Conservation (phyloP, 2,329 filamentous ascomycete genomes). For the Aspergillus eucalypticola region DNA sequence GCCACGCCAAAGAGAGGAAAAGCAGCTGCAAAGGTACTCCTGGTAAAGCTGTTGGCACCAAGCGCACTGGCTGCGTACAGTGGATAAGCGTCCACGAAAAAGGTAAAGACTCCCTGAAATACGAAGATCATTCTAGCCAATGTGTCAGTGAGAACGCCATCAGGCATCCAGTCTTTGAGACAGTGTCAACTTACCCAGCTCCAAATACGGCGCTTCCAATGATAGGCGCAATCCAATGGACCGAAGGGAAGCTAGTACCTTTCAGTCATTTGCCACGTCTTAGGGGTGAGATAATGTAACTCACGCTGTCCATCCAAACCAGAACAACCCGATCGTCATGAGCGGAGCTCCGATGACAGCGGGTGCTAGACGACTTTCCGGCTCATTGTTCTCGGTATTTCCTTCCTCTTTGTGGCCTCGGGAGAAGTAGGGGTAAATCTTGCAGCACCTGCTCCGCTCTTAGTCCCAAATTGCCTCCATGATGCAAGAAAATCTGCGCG, state of each 20-base stretch:
- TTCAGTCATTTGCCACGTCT: background rate
- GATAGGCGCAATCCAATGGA: slow-evolving; percentile 74
- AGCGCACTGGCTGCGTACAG: slow-evolving; percentile 58
- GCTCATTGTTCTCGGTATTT: slow-evolving; percentile 49
- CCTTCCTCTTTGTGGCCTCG: background rate
- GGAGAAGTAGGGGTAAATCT: background rate
- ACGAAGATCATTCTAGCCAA: background rate
- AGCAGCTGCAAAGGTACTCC: slow-evolving; percentile 71
- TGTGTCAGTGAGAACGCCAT: too few relatives aligned
- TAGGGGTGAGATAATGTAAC: slow-evolving; percentile 36
- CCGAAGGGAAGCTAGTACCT: slow-evolving; percentile 18
- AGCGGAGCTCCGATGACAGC: slow-evolving; percentile 68
- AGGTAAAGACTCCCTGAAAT: slow-evolving; percentile 36
- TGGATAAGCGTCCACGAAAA: slow-evolving; percentile 63
- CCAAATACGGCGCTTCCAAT: slow-evolving; percentile 71
- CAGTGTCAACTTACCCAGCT: slow-evolving; percentile 55
- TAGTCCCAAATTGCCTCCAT: background rate
- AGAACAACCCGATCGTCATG: slow-evolving; percentile 76
- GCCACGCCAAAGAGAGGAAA: slow-evolving; percentile 68
- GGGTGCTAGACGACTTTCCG: slow-evolving; percentile 77
- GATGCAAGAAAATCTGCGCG: background rate
- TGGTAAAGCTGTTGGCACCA: slow-evolving; percentile 75
- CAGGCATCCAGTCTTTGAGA: background rate
- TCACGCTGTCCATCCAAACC: slow-evolving; percentile 82
- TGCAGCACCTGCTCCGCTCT: background rate